These are phyloP conservation scores for Dichotomocladium elegans DNA, from an alignment of 371 early-diverging fungal genomes.

Conservation along the genomic window DNA sequence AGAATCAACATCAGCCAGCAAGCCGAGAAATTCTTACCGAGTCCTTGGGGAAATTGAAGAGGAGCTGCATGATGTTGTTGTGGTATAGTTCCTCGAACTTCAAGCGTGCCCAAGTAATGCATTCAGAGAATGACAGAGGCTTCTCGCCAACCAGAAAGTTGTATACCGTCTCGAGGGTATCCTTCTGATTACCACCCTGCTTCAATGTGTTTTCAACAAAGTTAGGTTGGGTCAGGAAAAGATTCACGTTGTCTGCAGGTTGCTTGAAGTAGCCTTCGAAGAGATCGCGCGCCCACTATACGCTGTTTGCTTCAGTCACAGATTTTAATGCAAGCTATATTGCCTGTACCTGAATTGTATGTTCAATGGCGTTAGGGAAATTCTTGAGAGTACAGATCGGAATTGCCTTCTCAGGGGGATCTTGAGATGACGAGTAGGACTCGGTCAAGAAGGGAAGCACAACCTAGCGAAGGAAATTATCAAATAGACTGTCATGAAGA, in stretches of 20 bases:
- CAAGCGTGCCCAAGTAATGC: constrained; percentile 89
- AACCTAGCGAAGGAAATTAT: constrained; percentile 37
- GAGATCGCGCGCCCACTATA: constrained; percentile 93
- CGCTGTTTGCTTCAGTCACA: background rate
- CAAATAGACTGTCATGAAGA: too few relatives aligned
- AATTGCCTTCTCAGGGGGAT: constrained; percentile 99
- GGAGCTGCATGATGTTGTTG: constrained; percentile 90
- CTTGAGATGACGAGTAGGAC: constrained; percentile 97
- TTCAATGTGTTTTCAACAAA: constrained; percentile 77
- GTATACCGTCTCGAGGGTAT: constrained; percentile 67
- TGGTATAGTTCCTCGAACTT: constrained; percentile 91
- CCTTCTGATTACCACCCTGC: constrained; percentile 80
- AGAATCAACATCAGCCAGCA: too few relatives aligned
- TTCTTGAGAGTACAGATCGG: constrained; percentile 99
- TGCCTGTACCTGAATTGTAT: constrained; percentile 88
- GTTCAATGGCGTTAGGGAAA: constrained; percentile 99
- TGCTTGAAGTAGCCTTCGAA: constrained; percentile 95
- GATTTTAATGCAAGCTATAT: background rate
- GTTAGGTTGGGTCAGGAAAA: constrained; percentile 81
- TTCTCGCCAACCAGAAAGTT: constrained; percentile 73
- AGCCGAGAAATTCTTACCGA: constrained; percentile 53
- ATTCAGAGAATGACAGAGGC: constrained; percentile 86
- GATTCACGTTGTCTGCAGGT: constrained; percentile 91
- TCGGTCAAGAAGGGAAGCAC: constrained; percentile 96
- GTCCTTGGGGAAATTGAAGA: constrained; percentile 95